phyloP scores from a whole-genome alignment of 768 basidiomycete species.

The Steccherinum ochraceum region DNA sequence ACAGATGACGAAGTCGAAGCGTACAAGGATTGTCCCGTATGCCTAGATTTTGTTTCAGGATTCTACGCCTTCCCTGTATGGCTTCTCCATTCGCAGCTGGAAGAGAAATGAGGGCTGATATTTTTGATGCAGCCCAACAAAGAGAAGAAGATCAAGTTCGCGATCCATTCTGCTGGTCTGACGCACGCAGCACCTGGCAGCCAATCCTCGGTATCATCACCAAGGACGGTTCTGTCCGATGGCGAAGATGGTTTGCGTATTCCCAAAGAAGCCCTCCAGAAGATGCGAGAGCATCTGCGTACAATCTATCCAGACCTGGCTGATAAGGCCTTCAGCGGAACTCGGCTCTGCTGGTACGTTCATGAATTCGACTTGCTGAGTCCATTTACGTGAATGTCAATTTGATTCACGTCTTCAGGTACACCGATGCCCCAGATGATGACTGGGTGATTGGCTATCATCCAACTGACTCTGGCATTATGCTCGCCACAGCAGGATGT shows the following conservation, averaged over 20 bases:
- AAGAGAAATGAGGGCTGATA: neutral
- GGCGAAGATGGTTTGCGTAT: conserved; percentile 53
- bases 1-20: conserved; percentile 54
- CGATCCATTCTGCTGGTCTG: conserved; percentile 71
- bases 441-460: conserved; percentile 87
- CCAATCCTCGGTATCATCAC: conserved; percentile 54
- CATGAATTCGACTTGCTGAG: too few relatives aligned
- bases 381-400: conserved; percentile 7
- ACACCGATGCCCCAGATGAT: conserved; percentile 79
- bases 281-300: conserved; percentile 45
- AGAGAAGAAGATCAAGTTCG: conserved; percentile 69
- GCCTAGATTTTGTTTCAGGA: conserved; percentile 63
- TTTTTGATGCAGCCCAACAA: conserved; percentile 49
- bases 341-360: conserved; percentile 83
- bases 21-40: conserved; percentile 61
- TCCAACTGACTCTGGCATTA: conserved; percentile 48
- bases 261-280: conserved; percentile 46
- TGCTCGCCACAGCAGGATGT: conserved; percentile 83
- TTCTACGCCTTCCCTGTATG: conserved; percentile 83
- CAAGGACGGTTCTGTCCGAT: conserved; percentile 66
- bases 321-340: conserved; percentile 60
- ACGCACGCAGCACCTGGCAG: conserved; percentile 30
- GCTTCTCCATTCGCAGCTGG: neutral
- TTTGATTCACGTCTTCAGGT: conserved; percentile 49
- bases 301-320: conserved; percentile 74